phyloP scores from a whole-genome alignment of 257 asterid genomes.

The Fraxinus quadrangulata region DNA sequence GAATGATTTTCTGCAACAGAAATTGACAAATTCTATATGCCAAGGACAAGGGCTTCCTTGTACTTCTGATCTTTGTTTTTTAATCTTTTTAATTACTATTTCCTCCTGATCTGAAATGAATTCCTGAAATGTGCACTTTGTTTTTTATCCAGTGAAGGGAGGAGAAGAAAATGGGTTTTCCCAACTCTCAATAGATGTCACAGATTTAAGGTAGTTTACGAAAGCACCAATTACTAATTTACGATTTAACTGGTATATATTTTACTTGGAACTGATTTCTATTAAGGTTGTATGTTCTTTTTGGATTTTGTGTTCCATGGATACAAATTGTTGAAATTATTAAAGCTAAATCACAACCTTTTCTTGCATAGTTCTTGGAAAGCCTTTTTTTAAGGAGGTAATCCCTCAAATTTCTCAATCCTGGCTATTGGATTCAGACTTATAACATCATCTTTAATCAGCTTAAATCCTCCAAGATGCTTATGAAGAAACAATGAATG shows the following conservation, averaged over 20 bases:
- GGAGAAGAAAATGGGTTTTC: conserved; percentile 91
- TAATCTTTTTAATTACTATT: background rate
- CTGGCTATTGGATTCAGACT: background rate
- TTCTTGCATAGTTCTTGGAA: background rate
- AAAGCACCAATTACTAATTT: conserved; percentile 15
- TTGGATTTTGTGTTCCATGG: conserved; percentile 3
- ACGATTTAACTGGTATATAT: background rate
- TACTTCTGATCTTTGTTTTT: background rate
- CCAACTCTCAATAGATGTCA: conserved; percentile 62
- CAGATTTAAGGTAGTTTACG: conserved; percentile 50
- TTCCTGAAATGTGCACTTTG: background rate
- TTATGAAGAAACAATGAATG: background rate
- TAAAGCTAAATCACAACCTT: background rate
- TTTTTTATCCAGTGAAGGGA: conserved; percentile 78
- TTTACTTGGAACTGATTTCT: conserved; percentile 9
- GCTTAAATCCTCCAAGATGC: background rate
- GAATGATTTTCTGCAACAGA: background rate
- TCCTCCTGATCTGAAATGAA: background rate
- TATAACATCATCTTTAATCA: background rate
- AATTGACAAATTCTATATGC: background rate
- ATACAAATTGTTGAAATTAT: background rate
- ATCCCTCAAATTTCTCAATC: background rate
- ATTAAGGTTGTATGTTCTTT: conserved; percentile 2
- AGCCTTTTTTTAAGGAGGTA: background rate
- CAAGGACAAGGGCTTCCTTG: background rate